Conservation (phyloP, 176 grass and related monocot species). For the Phyllostachys edulis region DNA sequence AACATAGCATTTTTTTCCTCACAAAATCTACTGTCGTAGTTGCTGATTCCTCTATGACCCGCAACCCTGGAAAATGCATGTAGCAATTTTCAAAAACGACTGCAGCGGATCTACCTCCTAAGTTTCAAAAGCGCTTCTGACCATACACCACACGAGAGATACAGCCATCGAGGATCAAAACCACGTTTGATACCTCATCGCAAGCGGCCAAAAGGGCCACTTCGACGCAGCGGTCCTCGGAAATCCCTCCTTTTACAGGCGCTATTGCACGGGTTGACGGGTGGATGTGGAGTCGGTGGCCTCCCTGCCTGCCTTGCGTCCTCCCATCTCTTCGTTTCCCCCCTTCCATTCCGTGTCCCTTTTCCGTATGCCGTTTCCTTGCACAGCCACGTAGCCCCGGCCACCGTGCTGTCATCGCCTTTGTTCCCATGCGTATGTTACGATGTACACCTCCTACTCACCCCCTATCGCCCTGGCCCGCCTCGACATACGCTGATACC, state of each 20-base stretch:
- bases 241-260: neutral
- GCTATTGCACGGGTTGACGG: slow-evolving; percentile 21
- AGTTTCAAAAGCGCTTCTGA: neutral
- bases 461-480: neutral
- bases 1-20: neutral
- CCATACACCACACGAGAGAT: too few species aligned
- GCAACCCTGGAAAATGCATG: neutral
- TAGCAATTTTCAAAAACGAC: neutral
- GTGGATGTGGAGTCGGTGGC: neutral
- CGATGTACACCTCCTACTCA: slow-evolving; percentile 24
- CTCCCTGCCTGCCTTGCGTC: too few species aligned
- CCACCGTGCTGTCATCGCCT: neutral
- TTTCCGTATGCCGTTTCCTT: neutral
- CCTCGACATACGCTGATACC: neutral
- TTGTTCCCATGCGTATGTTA: neutral
- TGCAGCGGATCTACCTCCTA: neutral
- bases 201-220: slow-evolving; percentile 14
- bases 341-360: neutral
- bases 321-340: neutral
- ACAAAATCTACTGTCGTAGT: neutral
- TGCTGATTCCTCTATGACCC: neutral
- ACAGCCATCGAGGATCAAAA: neutral
- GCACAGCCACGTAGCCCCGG: neutral
- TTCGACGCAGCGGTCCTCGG: neutral
- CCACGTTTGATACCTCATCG: neutral